Evolutionary conservation across 2,329 filamentous ascomycete species (phyloP).

Genomic region (Diaporthe amygdali): DNA sequence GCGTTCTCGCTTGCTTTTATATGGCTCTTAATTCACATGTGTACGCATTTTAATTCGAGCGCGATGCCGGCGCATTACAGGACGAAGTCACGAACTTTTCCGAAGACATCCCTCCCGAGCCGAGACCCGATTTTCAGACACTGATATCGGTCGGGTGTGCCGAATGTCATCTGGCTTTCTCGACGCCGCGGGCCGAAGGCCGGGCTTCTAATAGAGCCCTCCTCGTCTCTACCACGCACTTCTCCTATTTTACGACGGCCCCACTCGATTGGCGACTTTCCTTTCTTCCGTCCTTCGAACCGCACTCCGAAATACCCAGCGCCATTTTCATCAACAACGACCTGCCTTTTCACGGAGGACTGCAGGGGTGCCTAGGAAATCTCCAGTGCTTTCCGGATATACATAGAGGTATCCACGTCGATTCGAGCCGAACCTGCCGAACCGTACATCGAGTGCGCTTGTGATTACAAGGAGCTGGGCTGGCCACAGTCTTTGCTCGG

Average conservation of each 20-base stretch:
- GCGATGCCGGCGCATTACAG: slow-evolving; percentile 46
- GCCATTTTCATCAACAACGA: slow-evolving; percentile 14
- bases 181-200: slow-evolving; percentile 7
- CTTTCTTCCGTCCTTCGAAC: slow-evolving; percentile 11
- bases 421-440: neutral
- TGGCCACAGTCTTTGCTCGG: slow-evolving; percentile 2
- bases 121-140: slow-evolving; percentile 32
- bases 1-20: slow-evolving; percentile 35
- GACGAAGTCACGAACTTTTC: slow-evolving; percentile 53
- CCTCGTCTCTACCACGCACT: slow-evolving; percentile 10
- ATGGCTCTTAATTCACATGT: slow-evolving; percentile 45
- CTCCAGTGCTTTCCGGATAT: slow-evolving; percentile 6
- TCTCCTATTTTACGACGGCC: slow-evolving; percentile 23
- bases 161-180: slow-evolving; percentile 28
- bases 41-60: slow-evolving; percentile 46
- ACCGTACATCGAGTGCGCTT: slow-evolving; percentile 16
- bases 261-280: slow-evolving; percentile 20
- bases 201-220: slow-evolving; percentile 9
- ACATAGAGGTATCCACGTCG: slow-evolving; percentile 13
- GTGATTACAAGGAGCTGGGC: slow-evolving; percentile 8
- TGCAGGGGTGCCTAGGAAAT: slow-evolving; percentile 8
- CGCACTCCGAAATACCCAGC: slow-evolving; percentile 23
- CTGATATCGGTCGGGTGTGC: slow-evolving; percentile 30
- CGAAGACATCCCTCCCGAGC: slow-evolving; percentile 38
- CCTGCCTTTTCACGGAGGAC: slow-evolving; percentile 1